These are phyloP conservation scores for Cerrena zonata DNA, from an alignment of 1,284 basidiomycete species.

Conservation along the genomic window DNA sequence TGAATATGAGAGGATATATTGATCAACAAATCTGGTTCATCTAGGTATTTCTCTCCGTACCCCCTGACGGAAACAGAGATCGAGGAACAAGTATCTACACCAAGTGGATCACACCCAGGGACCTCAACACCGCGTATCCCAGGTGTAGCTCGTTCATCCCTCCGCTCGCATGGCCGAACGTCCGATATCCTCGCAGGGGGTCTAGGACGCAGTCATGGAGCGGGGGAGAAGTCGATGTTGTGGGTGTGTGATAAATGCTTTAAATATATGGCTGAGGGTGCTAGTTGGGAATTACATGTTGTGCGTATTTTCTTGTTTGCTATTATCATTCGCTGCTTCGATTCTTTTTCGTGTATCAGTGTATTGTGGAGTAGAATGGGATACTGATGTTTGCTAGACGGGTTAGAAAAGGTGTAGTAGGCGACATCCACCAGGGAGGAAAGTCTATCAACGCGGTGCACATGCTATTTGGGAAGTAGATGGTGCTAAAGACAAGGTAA, in stretches of 20 bases:
- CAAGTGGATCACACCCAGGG: conserved; percentile 19
- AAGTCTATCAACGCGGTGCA: conserved; percentile 86
- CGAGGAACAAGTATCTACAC: conserved; percentile 37
- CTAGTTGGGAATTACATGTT: conserved; percentile 68
- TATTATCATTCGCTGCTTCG: not conserved
- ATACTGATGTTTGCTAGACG: conserved; percentile 13
- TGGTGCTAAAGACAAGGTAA: conserved; percentile 77
- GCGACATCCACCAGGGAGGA: conserved; percentile 79
- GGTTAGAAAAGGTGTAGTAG: conserved; percentile 65
- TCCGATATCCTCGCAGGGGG: conserved; percentile 66
- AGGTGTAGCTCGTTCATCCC: conserved; percentile 41
- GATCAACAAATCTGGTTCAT: conserved; percentile 1
- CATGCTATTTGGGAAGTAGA: conserved; percentile 96
- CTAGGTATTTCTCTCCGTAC: conserved; percentile 86
- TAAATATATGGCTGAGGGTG: conserved; percentile 86
- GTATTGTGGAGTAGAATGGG: not conserved
- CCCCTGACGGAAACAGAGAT: conserved; percentile 63
- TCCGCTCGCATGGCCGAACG: conserved; percentile 60
- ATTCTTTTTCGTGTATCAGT: not conserved
- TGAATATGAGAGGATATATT: not conserved
- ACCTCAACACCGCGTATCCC: conserved; percentile 33
- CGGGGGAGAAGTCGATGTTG: conserved; percentile 48
- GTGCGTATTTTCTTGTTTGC: conserved; percentile 39
- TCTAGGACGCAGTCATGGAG: conserved; percentile 44
- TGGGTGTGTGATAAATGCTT: conserved; percentile 93